Evolutionary conservation across 2,329 filamentous ascomycete species (phyloP), one percentile per base, ranked within the genome.

Genomic region (Trichoderma atrobrunneum): DNA sequence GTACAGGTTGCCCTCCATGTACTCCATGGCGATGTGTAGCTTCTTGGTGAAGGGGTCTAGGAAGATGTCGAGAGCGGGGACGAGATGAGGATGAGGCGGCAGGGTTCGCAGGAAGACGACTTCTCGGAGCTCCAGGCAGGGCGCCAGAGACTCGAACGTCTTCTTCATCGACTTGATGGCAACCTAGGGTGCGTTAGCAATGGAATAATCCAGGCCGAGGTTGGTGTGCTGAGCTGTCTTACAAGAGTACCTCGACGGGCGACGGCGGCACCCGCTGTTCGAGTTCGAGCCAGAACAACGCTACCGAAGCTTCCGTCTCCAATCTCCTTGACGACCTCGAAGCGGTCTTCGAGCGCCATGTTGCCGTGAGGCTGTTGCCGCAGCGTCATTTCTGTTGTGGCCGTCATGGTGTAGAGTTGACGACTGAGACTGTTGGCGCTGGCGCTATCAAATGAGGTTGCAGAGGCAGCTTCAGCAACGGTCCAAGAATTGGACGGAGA

Each of bases 91-190:
- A 80, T 99, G 96, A 59, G 89, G 86, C 2, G 96, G 96, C 18
- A 99, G 86, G 12, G 94, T 95, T 79, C 94, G 91, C 61, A 99
- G 86, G 83, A 99, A 99, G 80, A 99, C 96, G 75, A 99, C 96
- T 82, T 99, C 96, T 74, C 96, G 92, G 69, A 99, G 89, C 82
- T 99, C 96, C 75, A 98, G 84, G 81, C 96, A 99, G 67, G 94
- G 92, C 18, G 89, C 85, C 79, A 98, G 94, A 2, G 93, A 97
- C 77, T 98, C 95, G 78, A 98, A 99, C 0, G 92, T 95, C 89
- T 99, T 99, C 88, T 99, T 99, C 96, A 99, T 99, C 7, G 96
- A 98, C 85, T 99, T 99, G 84, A 99, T 98, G 57, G 96, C 96
- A 78, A 99, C 93, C 96, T 98, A 70, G 56, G 72, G 70, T 54